A percentile compares a stretch with the other conserved stretches of the same genome.
Evolutionary conservation across 202 grass and related monocot species (phyloP).

Genomic region (Schoenoplectus triqueter): DNA sequence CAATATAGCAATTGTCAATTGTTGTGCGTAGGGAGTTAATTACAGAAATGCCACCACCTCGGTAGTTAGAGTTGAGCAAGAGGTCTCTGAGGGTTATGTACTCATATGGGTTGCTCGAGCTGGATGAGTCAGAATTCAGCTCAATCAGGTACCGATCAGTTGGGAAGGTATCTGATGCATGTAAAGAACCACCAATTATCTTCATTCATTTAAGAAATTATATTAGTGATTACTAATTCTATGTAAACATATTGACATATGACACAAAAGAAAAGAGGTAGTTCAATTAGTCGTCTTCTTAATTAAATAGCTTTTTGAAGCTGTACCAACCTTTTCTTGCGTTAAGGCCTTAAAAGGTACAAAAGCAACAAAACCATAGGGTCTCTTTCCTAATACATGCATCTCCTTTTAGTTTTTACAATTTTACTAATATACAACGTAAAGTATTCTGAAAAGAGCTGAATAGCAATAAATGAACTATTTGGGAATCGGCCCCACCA

Average conservation of each 20-base stretch:
- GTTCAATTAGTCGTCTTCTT: not conserved
- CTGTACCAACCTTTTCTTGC: not conserved
- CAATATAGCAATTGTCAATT: slow-evolving; percentile 73
- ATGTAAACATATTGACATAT: not conserved
- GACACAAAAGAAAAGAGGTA: not conserved
- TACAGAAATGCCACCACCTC: slow-evolving; percentile 68
- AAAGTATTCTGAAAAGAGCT: not conserved
- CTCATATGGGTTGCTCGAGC: slow-evolving; percentile 60
- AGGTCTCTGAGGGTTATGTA: slow-evolving; percentile 70
- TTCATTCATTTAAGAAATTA: slow-evolving; percentile 34
- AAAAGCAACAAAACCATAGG: not conserved
- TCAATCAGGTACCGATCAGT: slow-evolving; percentile 80
- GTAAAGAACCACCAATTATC: slow-evolving; percentile 73
- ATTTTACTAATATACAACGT: not conserved
- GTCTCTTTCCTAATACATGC: not conserved
- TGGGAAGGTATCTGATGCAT: slow-evolving; percentile 67
- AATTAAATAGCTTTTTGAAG: not conserved
- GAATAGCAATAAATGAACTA: not conserved
- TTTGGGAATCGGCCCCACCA: not conserved
- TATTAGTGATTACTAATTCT: not conserved
- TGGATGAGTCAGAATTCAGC: slow-evolving; percentile 39
- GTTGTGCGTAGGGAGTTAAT: slow-evolving; percentile 64
- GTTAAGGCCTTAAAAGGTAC: not conserved
- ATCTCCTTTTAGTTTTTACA: not conserved
- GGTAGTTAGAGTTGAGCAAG: slow-evolving; percentile 75